These are phyloP conservation scores for Blastobotrys terrestris DNA, from an alignment of 805 yeast genomes.

Conservation along the genomic window DNA sequence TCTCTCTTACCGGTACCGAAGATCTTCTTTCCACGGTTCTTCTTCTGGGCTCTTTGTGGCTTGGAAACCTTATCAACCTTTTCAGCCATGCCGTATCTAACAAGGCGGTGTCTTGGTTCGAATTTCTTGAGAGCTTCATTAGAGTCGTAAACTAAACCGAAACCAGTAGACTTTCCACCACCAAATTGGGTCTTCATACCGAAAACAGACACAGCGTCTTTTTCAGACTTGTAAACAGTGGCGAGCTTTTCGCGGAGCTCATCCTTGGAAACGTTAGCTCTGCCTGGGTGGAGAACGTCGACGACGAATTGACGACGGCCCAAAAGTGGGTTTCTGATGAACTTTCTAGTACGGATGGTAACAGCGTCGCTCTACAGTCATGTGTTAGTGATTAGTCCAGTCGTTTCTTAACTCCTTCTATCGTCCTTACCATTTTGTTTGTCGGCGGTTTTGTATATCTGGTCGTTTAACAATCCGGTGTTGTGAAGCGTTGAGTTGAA, in stretches of 20 bases:
- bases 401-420: neutral
- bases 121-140: constrained; percentile 96
- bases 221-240: constrained; percentile 82
- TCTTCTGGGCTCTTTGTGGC: constrained; percentile 99
- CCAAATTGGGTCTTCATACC: constrained; percentile 99
- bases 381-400: neutral
- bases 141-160: constrained; percentile 98
- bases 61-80: constrained; percentile 97
- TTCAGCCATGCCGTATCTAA: constrained; percentile 95
- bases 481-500: neutral
- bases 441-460: neutral
- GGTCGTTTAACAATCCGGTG: neutral
- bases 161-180: constrained; percentile 99
- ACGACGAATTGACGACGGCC: constrained; percentile 99
- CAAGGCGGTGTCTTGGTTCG: constrained; percentile 99
- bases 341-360: constrained; percentile 99
- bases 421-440: neutral
- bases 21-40: constrained; percentile 98
- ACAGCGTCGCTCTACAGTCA: constrained; percentile 86
- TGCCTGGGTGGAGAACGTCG: constrained; percentile 99
- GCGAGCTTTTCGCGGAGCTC: constrained; percentile 95
- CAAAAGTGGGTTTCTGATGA: constrained; percentile 97
- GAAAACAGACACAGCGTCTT: constrained; percentile 93
- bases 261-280: constrained; percentile 98
- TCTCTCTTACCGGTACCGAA: constrained; percentile 96